Conservation (phyloP, 441 rosid genomes). For the Populus trichocarpa region DNA sequence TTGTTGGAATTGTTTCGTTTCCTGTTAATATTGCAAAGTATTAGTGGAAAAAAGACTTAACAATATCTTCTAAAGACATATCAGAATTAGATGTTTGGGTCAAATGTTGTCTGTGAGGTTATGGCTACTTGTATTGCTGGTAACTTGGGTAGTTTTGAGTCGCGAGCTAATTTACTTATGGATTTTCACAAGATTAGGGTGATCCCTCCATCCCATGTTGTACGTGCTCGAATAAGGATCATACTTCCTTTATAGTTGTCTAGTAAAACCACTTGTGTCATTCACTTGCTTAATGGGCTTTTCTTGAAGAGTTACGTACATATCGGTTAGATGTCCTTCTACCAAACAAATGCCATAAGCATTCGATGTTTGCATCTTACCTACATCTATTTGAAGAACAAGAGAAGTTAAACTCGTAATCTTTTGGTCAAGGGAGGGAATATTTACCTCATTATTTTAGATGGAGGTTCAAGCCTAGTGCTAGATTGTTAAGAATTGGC, state of each 20-base stretch:
- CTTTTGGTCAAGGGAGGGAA: background rate
- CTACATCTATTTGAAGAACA: background rate
- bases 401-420: background rate
- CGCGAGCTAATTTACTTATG: too few relatives aligned
- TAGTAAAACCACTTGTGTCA: too few relatives aligned
- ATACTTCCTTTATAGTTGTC: too few relatives aligned
- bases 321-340: background rate
- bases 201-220: too few relatives aligned
- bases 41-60: background rate
- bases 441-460: background rate
- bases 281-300: too few relatives aligned
- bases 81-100: background rate
- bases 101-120: background rate
- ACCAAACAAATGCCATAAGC: background rate
- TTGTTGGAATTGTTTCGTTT: too few relatives aligned
- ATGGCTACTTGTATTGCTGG: background rate
- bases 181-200: too few relatives aligned
- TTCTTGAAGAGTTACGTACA: background rate
- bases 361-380: background rate
- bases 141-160: background rate
- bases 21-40: background rate
- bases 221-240: too few relatives aligned
- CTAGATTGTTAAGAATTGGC: background rate
- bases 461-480: background rate
- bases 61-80: background rate